Evolutionary conservation across 2,329 filamentous ascomycete genomes (phyloP), one percentile per base, ranked within the genome.

Genomic region (Fusarium pilosicola): DNA sequence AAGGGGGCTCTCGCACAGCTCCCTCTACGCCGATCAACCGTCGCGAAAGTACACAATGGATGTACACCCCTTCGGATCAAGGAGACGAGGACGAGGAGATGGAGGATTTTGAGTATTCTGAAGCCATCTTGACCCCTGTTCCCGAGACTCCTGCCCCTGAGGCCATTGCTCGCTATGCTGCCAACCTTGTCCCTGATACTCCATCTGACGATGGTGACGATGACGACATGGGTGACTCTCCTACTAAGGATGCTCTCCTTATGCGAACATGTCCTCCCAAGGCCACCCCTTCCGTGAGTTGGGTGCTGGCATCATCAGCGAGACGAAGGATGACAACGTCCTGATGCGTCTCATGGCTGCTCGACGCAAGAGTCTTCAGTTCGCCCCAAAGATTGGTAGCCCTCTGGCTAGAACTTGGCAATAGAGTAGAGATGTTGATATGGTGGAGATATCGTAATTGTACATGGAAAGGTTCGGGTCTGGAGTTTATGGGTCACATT

Each of bases 361-460:
- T 2, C 86, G 93, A 69, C 87, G 93, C 69, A 94, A 94, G 88
- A 96, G 92, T 78, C 80, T 94, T 81, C 92, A 94, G 78, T 94
- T 91, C 84, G 92, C 92, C 38, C 93, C 93, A 36, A 92, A 93
- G 82, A 84, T 94, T 65, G 91, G 88, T 24, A 95, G 93, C 80
- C 93, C 93, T 5, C 83, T 95, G 75, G 87, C 89, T 32, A 89
- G 86, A 77, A 84, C 86, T 32, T 90, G 88, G 88, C 82, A 79
- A 48, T 82, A 75, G 55, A 62, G 28, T 44, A 13, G 26, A 49
- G 24, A 39, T 56, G 34, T 24, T 44, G n/a, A 62, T 22, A 69
- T 22, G 36, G 41, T 52, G 51, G 28, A 62, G 26, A 51, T 30
- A 41, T 52, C 54, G 65, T 64, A 64, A 65, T 64, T 68, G 66